Base-by-base conservation (phyloP, 805 yeast genomes). In the Candida peoriensis region DNA sequence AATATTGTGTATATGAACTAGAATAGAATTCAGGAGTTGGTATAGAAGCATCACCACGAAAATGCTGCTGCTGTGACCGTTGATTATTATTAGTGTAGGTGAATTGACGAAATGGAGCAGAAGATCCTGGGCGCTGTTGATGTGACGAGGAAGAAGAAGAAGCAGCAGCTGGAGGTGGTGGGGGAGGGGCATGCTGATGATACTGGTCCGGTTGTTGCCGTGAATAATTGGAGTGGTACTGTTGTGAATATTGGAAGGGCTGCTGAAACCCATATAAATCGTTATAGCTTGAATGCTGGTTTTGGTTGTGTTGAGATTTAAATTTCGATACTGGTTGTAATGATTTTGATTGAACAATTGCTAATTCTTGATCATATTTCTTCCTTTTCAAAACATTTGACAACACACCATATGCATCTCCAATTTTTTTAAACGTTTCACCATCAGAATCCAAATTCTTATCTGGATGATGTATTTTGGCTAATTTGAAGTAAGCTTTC, bases 391-490 rank as follows among this genome's bases (percentile, higher is more conserved):
- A 22, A 2, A 46, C 28, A 36, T 63, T 61, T 1, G 39, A 22
- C 16, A 66, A 44, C 2, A 54, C 47, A 6, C 47, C 56, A 18
- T 63, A 39, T 0, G 70, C 71, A 27, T 56, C 56, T 8, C 46
- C 42, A 9, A 63, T 44, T 8, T 32, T 34, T 37, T 59, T 53
- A 52, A 66, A 65, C 25, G 42, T 34, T 30, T 61, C 66, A 6
- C 37, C 51, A 17, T 38, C 38, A 7, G 23, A 25, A 4, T 42
- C 54, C 8, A 35, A 37, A 30, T 45, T 44, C 43, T 61, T 63
- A 41, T 73, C 78, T 5, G 78, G 78, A 43, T 73, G 78, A 40
- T 60, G 61, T 29, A 52, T 49, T 19, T 55, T 43, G 35, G 71
- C 66, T 29, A 68, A 44, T 33, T 56, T 61, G 28, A 58, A 54